Evolutionary conservation across 2,329 filamentous ascomycete species (phyloP).

Genomic region (Arthrobotrys pseudoclavata): DNA sequence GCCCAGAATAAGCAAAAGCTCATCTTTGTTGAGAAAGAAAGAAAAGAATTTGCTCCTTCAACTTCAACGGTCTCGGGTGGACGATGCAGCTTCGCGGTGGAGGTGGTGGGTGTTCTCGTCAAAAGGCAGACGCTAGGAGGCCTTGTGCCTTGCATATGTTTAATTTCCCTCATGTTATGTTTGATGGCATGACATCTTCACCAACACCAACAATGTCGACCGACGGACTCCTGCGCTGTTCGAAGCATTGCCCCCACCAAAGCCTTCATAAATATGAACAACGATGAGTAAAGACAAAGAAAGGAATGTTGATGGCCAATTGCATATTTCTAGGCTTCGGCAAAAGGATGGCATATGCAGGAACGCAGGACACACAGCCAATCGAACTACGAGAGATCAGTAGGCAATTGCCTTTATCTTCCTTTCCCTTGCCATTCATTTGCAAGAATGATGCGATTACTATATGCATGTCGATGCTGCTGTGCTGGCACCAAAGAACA

Average conservation of each 20-base stretch:
- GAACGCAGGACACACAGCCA: conserved; percentile 36
- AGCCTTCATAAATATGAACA: background rate
- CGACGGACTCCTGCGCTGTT: conserved; percentile 23
- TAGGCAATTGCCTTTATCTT: conserved; percentile 30
- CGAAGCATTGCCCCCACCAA: conserved; percentile 27
- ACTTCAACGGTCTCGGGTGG: conserved; percentile 17
- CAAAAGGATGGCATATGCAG: conserved; percentile 39
- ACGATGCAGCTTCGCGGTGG: background rate
- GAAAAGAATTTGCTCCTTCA: conserved; percentile 29
- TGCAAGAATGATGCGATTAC: conserved; percentile 49
- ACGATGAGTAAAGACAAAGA: conserved; percentile 40
- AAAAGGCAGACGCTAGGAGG: conserved; percentile 27
- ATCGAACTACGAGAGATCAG: conserved; percentile 34
- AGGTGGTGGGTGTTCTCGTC: conserved; percentile 49
- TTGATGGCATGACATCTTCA: conserved; percentile 23
- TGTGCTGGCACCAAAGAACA: conserved; percentile 56
- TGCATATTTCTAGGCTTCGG: conserved; percentile 11
- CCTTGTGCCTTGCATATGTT: conserved; percentile 45
- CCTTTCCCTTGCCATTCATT: conserved; percentile 22
- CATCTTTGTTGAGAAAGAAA: conserved; percentile 50
- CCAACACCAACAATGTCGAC: background rate
- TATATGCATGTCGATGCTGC: conserved; percentile 29
- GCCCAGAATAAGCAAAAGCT: conserved; percentile 35
- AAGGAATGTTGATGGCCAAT: conserved; percentile 29
- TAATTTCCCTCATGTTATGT: conserved; percentile 34